A percentile compares a stretch with the other conserved stretches of the same genome.
Evolutionary conservation across 2,329 filamentous ascomycete genomes (phyloP).

Genomic region (Alternaria dauci): DNA sequence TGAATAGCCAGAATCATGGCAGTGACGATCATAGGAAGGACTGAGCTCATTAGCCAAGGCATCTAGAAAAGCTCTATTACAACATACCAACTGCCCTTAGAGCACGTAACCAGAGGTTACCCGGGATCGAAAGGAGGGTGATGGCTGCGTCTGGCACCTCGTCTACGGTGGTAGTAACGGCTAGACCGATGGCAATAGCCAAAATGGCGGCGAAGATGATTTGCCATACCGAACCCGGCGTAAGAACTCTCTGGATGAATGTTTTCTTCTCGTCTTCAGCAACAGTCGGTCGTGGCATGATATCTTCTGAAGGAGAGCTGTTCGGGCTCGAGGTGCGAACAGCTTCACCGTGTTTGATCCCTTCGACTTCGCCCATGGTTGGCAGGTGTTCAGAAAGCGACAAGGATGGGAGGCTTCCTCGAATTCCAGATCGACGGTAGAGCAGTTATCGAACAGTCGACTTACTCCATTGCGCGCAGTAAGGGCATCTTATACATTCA

Average conservation of each 20-base stretch:
- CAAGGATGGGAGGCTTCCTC: not conserved
- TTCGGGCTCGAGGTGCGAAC: constrained; percentile 22
- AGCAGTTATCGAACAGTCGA: constrained; percentile 1
- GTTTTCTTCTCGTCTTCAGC: constrained; percentile 33
- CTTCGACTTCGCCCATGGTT: constrained; percentile 31
- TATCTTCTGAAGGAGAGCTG: constrained; percentile 14
- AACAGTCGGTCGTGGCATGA: constrained; percentile 23
- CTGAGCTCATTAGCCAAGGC: constrained; percentile 37
- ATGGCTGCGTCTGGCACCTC: constrained; percentile 55
- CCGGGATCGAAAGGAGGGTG: constrained; percentile 59
- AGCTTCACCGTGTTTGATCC: constrained; percentile 22
- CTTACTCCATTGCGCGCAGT: constrained; percentile 5
- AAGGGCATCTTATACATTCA: constrained; percentile 29
- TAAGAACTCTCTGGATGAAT: constrained; percentile 51
- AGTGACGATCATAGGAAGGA: constrained; percentile 61
- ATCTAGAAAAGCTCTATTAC: not conserved
- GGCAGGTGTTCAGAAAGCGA: not conserved
- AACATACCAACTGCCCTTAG: constrained; percentile 59
- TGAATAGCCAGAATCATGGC: constrained; percentile 63
- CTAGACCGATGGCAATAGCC: constrained; percentile 61
- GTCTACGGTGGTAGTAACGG: constrained; percentile 55
- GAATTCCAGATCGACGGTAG: not conserved
- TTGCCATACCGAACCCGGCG: constrained; percentile 59
- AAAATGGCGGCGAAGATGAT: constrained; percentile 60
- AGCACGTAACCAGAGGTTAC: constrained; percentile 60